Base-by-base conservation (phyloP, 2,329 filamentous ascomycete genomes). In the Lecanoromycetidae sp. region DNA sequence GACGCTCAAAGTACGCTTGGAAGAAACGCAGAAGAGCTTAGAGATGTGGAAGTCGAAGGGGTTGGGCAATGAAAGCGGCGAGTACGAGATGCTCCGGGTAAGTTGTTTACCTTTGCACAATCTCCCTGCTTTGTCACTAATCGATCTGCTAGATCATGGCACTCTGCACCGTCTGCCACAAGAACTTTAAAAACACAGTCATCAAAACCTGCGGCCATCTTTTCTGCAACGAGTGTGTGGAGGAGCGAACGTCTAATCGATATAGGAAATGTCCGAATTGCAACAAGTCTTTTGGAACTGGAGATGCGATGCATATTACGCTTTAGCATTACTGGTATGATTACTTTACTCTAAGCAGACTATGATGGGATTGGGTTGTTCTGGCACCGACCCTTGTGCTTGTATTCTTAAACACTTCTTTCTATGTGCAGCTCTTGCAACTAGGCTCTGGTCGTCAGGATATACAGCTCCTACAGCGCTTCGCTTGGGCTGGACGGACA, bases 221-320 rank as follows among this genome's bases (percentile, higher is more conserved):
- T 40, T 94, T 96, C 65, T 98, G 91, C 74, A 81, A 82, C 60
- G 75, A 80, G 39, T 98, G 91, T 61, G 84, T 96, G 20, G 86
- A 94, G 54, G 84, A 93, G 59, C 81, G 91, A 48, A 80, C 95
- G 52, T 79, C 79, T 37, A 94, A 91, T 59, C 84, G 91, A 29
- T 88, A 90, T 68, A 78, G 91, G 56, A 96, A 96, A 65, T 98
- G 91, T 60, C 91, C 91, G 2, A 90, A 86, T 57, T 98, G 93
- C 71, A 87, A 84, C 58, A 84, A 84, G 65, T 80, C 86, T 3
- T 98, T 98, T 62, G 90, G 94, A 58, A 84, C 46, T 6, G 84
- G 84, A 65, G 91, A 98, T 62, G 79, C 87, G 52, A 93, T 95
- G 86, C 67, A 67, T 50, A 66, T 72, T 54, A 71, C 68, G 42